A percentile compares a stretch with the other conserved stretches of the same genome.
phyloP scores from a whole-genome alignment of 2,329 filamentous ascomycete genomes.

The Pestalotiopsis sp. region DNA sequence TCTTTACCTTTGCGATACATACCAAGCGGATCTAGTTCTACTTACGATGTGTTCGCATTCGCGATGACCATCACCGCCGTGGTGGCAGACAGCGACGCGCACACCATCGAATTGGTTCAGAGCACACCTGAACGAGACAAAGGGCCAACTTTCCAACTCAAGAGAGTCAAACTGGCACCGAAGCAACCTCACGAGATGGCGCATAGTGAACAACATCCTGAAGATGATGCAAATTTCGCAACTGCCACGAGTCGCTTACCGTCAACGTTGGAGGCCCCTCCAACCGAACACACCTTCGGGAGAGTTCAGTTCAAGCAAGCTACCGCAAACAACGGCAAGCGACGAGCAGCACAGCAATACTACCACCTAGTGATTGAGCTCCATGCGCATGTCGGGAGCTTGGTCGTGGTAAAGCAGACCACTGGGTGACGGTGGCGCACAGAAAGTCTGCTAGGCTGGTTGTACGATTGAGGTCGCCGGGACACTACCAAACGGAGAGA shows the following conservation, averaged over 20 bases:
- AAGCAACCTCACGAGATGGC: slow-evolving; percentile 51
- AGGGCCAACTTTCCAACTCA: slow-evolving; percentile 76
- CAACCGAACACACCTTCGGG: slow-evolving; percentile 71
- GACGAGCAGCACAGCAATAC: slow-evolving; percentile 89
- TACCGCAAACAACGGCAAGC: slow-evolving; percentile 90
- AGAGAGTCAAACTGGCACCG: slow-evolving; percentile 68
- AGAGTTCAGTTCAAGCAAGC: slow-evolving; percentile 94
- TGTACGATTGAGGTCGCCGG: slow-evolving; percentile 81
- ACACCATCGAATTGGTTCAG: slow-evolving; percentile 82
- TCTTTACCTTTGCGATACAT: slow-evolving; percentile 41
- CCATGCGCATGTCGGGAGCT: slow-evolving; percentile 73
- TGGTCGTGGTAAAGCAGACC: slow-evolving; percentile 47
- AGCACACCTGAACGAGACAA: slow-evolving; percentile 92
- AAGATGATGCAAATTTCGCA: slow-evolving; percentile 27
- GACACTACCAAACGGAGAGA: slow-evolving; percentile 75
- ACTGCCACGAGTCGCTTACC: slow-evolving; percentile 38
- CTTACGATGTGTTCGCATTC: slow-evolving; percentile 72
- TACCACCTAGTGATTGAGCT: slow-evolving; percentile 90
- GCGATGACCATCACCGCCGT: slow-evolving; percentile 84
- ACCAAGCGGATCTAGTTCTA: slow-evolving; percentile 49
- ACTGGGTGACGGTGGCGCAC: slow-evolving; percentile 72
- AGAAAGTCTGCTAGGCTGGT: slow-evolving; percentile 81
- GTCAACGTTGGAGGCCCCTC: slow-evolving; percentile 34
- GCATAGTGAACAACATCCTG: slow-evolving; percentile 45
- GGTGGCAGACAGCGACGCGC: slow-evolving; percentile 74